Evolutionary conservation across 2,329 filamentous ascomycete genomes (phyloP).

Genomic region (Verticillium longisporum): DNA sequence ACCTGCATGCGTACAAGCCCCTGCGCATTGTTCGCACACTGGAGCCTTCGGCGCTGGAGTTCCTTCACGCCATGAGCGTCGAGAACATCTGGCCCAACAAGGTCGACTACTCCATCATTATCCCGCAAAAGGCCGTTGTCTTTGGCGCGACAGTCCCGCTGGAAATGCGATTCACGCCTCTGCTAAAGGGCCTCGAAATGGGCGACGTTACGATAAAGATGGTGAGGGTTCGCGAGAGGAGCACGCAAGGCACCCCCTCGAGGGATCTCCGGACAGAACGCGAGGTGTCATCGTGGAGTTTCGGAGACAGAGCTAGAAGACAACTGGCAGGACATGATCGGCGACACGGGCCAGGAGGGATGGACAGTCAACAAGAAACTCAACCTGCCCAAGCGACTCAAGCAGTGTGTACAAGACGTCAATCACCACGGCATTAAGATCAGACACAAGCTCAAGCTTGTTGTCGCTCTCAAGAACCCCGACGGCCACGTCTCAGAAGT

Average conservation of each 20-base stretch:
- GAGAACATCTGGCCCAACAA: conserved; percentile 99
- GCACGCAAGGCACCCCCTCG: conserved; percentile 34
- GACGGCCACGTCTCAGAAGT: conserved; percentile 92
- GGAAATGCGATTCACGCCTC: conserved; percentile 79
- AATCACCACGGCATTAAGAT: conserved; percentile 87
- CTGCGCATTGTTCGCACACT: conserved; percentile 72
- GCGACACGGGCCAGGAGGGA: conserved; percentile 60
- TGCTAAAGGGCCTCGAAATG: conserved; percentile 82
- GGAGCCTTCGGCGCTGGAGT: conserved; percentile 67
- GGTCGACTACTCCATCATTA: conserved; percentile 88
- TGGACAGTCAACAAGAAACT: conserved; percentile 54
- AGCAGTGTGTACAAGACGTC: conserved; percentile 81
- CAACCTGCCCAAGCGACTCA: conserved; percentile 74
- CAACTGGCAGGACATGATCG: conserved; percentile 63
- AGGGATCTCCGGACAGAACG: conserved; percentile 58
- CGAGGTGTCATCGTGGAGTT: conserved; percentile 54
- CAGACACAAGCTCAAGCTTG: conserved; percentile 85
- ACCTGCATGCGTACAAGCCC: conserved; percentile 73
- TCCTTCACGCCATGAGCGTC: conserved; percentile 85
- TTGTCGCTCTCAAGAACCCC: conserved; percentile 85
- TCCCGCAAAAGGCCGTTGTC: conserved; percentile 89
- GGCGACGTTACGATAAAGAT: conserved; percentile 77
- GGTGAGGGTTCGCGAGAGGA: conserved; percentile 69
- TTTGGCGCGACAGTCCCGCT: conserved; percentile 83
- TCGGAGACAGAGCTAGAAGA: conserved; percentile 48